These are phyloP conservation scores for Cyclotella sp. DNA, from an alignment of 108 stramenopile genomes.

Conservation along the genomic window DNA sequence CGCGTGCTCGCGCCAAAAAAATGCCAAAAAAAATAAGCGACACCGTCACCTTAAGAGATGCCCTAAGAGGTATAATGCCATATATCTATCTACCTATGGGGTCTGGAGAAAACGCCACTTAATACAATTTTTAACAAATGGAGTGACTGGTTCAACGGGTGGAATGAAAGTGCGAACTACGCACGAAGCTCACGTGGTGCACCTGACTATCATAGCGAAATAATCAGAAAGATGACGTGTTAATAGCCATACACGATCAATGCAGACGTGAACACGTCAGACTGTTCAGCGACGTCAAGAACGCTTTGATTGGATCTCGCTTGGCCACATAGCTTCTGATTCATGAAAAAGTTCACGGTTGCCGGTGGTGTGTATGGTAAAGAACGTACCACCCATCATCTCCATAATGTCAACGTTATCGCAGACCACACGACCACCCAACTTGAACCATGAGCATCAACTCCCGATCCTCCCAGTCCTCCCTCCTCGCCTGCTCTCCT, in stretches of 20 bases:
- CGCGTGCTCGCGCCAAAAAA: too few relatives aligned
- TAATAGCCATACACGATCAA: background rate
- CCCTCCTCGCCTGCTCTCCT: constrained; percentile 29
- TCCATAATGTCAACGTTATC: background rate
- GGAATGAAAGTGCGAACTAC: background rate
- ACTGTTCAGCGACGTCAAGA: background rate
- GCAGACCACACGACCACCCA: background rate
- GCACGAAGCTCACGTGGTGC: background rate
- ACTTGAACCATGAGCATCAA: constrained; percentile 14
- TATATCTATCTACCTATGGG: too few relatives aligned
- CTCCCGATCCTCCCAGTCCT: constrained; percentile 2
- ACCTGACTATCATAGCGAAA: background rate
- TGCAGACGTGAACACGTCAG: background rate
- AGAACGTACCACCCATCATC: background rate
- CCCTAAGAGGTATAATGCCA: too few relatives aligned
- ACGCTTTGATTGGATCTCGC: background rate
- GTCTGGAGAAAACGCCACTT: too few relatives aligned
- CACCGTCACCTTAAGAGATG: too few relatives aligned
- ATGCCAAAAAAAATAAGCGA: too few relatives aligned
- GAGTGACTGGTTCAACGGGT: background rate
- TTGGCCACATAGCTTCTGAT: background rate
- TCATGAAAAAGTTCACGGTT: too few relatives aligned
- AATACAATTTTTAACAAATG: too few relatives aligned
- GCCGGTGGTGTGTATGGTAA: background rate
- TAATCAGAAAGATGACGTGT: background rate